Evolutionary conservation across 352 stramenopile species (phyloP).

Genomic region (Globisporangium parvum): DNA sequence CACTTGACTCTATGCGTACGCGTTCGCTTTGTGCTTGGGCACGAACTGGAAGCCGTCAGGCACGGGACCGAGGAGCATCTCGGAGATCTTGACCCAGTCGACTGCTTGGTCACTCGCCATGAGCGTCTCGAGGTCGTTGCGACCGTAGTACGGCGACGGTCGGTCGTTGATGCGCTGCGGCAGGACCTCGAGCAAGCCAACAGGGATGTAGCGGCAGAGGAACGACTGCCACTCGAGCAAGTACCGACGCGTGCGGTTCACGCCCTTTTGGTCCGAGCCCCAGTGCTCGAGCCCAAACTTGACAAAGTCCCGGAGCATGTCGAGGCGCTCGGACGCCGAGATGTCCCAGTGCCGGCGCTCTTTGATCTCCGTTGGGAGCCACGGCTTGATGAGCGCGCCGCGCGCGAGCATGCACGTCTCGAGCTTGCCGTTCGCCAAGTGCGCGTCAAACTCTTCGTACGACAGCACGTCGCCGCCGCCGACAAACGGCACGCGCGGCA

Average conservation of each 20-base stretch:
- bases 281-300: conserved; percentile 98
- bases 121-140: conserved; percentile 97
- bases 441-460: conserved; percentile 77
- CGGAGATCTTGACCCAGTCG: conserved; percentile 99
- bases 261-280: conserved; percentile 97
- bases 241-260: conserved; percentile 97
- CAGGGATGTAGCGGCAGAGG: conserved; percentile 96
- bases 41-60: conserved; percentile 91
- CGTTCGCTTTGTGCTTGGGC: conserved; percentile 98
- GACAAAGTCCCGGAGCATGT: conserved; percentile 97
- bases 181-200: conserved; percentile 93
- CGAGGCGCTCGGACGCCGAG: conserved; percentile 87
- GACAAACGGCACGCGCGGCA: conserved; percentile 85
- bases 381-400: conserved; percentile 98
- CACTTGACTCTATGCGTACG: conserved; percentile 48
- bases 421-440: conserved; percentile 79
- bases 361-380: conserved; percentile 99
- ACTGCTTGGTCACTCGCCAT: conserved; percentile 92
- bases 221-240: conserved; percentile 99
- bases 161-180: conserved; percentile 98
- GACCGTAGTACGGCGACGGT: conserved; percentile 88
- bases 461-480: conserved; percentile 88
- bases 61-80: conserved; percentile 97
- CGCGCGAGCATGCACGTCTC: conserved; percentile 88
- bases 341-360: conserved; percentile 97